phyloP scores from a whole-genome alignment of 257 asterid genomes.

The Solanum bukasovii region DNA sequence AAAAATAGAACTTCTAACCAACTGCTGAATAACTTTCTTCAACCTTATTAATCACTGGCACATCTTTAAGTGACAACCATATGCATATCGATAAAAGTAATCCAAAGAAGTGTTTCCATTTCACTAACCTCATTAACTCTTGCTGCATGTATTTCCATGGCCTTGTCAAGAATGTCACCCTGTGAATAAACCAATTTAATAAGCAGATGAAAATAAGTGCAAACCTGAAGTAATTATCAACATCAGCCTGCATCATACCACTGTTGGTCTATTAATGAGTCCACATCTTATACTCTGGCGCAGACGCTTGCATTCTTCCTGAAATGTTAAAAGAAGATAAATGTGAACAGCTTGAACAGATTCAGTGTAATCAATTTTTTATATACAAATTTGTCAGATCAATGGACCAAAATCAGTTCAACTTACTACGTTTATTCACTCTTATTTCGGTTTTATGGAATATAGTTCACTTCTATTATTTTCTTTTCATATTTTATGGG shows the following conservation, averaged over 20 bases:
- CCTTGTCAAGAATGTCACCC: slow-evolving; percentile 98
- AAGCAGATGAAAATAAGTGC: background rate
- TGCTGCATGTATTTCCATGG: slow-evolving; percentile 79
- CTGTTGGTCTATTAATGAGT: slow-evolving; percentile 75
- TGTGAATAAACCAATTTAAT: slow-evolving; percentile 22
- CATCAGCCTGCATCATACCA: slow-evolving; percentile 38
- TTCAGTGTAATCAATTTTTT: background rate
- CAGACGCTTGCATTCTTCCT: slow-evolving; percentile 99
- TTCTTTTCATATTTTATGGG: background rate
- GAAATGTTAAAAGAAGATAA: slow-evolving; percentile 6
- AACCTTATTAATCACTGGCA: background rate
- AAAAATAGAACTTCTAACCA: background rate
- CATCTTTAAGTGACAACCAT: background rate
- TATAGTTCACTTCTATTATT: background rate
- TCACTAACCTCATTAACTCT: slow-evolving; percentile 87
- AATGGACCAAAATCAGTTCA: background rate
- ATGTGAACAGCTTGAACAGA: background rate
- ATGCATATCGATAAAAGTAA: background rate
- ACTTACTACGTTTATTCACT: background rate
- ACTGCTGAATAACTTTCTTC: background rate
- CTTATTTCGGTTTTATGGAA: background rate
- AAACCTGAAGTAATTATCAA: background rate
- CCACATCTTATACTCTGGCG: slow-evolving; percentile 98
- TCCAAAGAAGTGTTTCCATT: background rate
- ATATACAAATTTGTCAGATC: background rate